phyloP scores from a whole-genome alignment of 2,329 filamentous ascomycete genomes.

The Pseudomassariella vexata region DNA sequence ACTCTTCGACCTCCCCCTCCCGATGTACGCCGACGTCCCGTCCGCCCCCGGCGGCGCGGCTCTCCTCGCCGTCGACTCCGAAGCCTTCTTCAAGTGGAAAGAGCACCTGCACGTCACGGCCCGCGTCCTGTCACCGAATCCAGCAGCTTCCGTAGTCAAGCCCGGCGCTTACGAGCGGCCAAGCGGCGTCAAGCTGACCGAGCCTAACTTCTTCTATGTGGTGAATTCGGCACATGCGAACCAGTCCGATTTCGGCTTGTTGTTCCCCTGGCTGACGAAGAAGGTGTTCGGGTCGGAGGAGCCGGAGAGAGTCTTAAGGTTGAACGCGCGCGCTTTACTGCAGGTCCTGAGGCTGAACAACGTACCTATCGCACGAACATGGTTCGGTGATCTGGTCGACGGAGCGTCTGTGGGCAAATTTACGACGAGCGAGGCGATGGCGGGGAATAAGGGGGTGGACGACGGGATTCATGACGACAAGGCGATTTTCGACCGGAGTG shows the following conservation, averaged over 20 bases:
- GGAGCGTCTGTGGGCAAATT: conserved; percentile 35
- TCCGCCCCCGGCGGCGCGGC: conserved; percentile 44
- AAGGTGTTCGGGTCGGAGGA: conserved; percentile 51
- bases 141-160: conserved; percentile 35
- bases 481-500: conserved; percentile 43
- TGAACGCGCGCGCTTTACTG: conserved; percentile 54
- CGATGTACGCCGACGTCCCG: conserved; percentile 49
- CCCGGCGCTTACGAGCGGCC: conserved; percentile 35
- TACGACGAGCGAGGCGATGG: conserved; percentile 12
- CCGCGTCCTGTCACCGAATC: conserved; percentile 54
- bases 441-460: conserved; percentile 10
- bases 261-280: conserved; percentile 68
- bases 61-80: conserved; percentile 66
- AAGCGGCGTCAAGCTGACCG: conserved; percentile 34
- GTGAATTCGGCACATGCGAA: conserved; percentile 69
- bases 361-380: conserved; percentile 44
- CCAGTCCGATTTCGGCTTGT: conserved; percentile 76
- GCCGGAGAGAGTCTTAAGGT: conserved; percentile 51
- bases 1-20: conserved; percentile 68
- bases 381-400: conserved; percentile 43
- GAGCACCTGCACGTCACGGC: conserved; percentile 67
- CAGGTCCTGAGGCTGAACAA: conserved; percentile 49
- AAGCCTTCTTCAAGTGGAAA: conserved; percentile 74
- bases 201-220: conserved; percentile 71
- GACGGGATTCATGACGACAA: conserved; percentile 37